Percentiles rank a stretch among this genome's conserved stretches.
These are phyloP conservation scores for Saccharomyces kudriavzevii DNA, from an alignment of 805 yeast genomes.

Conservation along the genomic window DNA sequence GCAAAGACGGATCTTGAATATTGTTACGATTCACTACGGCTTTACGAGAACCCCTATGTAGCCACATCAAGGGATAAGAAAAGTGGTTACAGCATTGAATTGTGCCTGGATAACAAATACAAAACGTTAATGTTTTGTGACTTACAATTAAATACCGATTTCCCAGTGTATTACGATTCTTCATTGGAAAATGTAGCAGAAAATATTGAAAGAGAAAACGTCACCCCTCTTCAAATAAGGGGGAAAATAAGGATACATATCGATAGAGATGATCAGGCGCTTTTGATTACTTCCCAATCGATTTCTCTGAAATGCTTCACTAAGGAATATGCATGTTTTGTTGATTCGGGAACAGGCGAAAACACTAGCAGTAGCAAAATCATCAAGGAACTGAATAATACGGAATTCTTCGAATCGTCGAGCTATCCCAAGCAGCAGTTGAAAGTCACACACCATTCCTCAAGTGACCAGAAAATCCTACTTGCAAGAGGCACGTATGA, in stretches of 20 bases:
- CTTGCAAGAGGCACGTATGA: conserved; percentile 9
- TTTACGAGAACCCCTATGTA: conserved; percentile 11
- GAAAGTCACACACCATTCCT: neutral
- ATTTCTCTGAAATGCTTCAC: conserved; percentile 15
- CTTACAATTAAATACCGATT: conserved; percentile 3
- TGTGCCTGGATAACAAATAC: conserved; percentile 7
- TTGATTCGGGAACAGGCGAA: conserved; percentile 2
- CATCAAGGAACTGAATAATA: neutral
- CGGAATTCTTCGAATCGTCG: neutral
- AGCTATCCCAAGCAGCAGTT: conserved; percentile 1
- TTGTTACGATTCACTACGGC: conserved; percentile 12
- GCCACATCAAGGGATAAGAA: conserved; percentile 4
- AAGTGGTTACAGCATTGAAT: conserved; percentile 11
- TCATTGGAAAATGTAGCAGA: too few relatives aligned
- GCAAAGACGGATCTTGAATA: conserved; percentile 12
- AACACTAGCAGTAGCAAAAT: neutral
- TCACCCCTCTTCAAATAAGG: conserved; percentile 1
- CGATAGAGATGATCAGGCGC: conserved; percentile 2
- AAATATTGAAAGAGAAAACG: neutral
- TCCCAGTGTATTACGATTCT: neutral
- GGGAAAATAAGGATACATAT: conserved; percentile 5
- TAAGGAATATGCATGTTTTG: conserved; percentile 12
- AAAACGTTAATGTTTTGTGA: conserved; percentile 12
- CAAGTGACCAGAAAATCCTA: neutral
- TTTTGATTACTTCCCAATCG: conserved; percentile 7